Percentiles rank a stretch among this genome's conserved stretches.
These are phyloP conservation scores for Diaporthe caulivora DNA, from an alignment of 2,329 filamentous ascomycete genomes.

Conservation along the genomic window DNA sequence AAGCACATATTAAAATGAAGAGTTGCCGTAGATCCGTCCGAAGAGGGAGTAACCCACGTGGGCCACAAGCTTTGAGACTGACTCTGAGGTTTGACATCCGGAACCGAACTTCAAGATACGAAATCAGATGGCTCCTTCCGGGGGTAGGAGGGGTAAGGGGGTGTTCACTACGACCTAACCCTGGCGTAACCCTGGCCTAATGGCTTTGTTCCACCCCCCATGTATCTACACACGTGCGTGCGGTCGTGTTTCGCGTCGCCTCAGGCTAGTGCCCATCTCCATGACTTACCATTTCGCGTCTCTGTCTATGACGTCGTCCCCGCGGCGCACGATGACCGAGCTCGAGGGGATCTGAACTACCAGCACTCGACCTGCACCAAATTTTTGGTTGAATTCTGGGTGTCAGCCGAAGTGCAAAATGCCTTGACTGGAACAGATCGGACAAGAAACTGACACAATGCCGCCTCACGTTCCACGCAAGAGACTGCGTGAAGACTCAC, in stretches of 20 bases:
- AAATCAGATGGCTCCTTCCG: background rate
- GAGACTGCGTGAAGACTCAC: conserved; percentile 64
- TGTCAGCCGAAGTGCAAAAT: background rate
- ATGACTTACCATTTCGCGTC: background rate
- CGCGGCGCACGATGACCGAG: background rate
- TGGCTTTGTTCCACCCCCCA: background rate
- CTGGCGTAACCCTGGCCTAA: background rate
- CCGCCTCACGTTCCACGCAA: conserved; percentile 78
- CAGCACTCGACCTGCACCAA: background rate
- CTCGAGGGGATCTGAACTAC: background rate
- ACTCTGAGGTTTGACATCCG: background rate
- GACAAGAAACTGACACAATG: conserved; percentile 59
- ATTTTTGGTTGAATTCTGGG: no score
- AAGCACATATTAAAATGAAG: background rate
- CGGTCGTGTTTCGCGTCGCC: conserved; percentile 16
- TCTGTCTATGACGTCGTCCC: conserved; percentile 21
- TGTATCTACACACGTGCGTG: conserved; percentile 23
- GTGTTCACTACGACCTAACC: background rate
- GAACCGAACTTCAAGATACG: background rate
- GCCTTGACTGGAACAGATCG: background rate
- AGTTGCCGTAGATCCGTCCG: background rate
- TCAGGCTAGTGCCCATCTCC: background rate
- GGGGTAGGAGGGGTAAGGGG: background rate
- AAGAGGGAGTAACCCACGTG: background rate
- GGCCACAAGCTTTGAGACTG: background rate